Evolutionary conservation across 805 yeast genomes (phyloP).

Genomic region (Nakazawaea ernobii): DNA sequence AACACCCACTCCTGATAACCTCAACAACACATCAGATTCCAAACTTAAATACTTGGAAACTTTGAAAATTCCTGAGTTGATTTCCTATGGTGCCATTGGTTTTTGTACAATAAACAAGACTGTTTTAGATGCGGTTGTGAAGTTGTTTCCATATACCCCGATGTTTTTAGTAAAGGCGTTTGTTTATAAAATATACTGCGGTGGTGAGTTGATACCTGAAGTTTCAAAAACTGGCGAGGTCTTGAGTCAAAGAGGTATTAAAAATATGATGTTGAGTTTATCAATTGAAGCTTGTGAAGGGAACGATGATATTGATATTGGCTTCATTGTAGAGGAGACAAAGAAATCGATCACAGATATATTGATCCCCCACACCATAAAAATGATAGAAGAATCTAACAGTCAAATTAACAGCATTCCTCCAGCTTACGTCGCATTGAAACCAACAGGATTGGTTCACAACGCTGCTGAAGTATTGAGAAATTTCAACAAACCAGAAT

Average conservation of each 20-base stretch:
- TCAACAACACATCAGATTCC: background rate
- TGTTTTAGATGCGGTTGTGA: constrained; percentile 54
- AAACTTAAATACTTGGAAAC: constrained; percentile 40
- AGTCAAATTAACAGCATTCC: constrained; percentile 60
- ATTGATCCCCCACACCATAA: constrained; percentile 63
- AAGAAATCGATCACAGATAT: constrained; percentile 61
- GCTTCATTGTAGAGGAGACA: constrained; percentile 57
- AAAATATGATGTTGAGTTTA: constrained; percentile 92
- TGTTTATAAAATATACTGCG: constrained; percentile 82
- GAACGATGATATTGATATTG: constrained; percentile 48
- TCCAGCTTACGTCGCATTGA: constrained; percentile 88
- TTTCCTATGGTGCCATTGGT: constrained; percentile 66
- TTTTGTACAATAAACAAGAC: constrained; percentile 61
- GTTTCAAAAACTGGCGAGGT: constrained; percentile 67
- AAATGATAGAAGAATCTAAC: constrained; percentile 40
- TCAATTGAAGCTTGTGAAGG: constrained; percentile 94
- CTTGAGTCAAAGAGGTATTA: constrained; percentile 67
- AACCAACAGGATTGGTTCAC: constrained; percentile 84
- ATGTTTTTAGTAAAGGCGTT: constrained; percentile 60
- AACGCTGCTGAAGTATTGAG: constrained; percentile 71
- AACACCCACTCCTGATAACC: background rate
- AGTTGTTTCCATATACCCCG: constrained; percentile 71
- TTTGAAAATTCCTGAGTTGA: constrained; percentile 46
- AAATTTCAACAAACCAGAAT: constrained; percentile 51
- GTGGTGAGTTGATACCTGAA: constrained; percentile 74